Evolutionary conservation across 2,329 filamentous ascomycete species (phyloP).

Genomic region (Colletotrichum navitas): DNA sequence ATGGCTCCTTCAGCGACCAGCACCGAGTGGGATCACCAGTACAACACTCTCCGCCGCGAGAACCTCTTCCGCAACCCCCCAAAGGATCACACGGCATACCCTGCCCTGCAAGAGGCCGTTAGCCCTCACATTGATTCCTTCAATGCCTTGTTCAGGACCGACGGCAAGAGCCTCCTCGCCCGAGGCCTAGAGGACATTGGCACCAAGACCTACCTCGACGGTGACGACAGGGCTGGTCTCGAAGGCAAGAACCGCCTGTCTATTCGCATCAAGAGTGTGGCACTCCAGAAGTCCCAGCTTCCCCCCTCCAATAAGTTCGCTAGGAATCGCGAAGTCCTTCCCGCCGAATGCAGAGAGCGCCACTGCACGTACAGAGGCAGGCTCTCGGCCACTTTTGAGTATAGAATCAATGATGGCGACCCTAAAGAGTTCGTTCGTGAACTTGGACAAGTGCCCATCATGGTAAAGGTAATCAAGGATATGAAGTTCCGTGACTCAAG

Average conservation of each 20-base stretch:
- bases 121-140: constrained; percentile 95
- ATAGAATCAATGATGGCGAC: constrained; percentile 87
- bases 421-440: constrained; percentile 86
- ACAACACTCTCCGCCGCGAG: constrained; percentile 87
- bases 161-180: constrained; percentile 74
- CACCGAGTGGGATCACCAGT: constrained; percentile 86
- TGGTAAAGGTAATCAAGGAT: constrained; percentile 80
- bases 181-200: constrained; percentile 90
- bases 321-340: constrained; percentile 86
- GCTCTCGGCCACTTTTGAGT: constrained; percentile 86
- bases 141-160: constrained; percentile 85
- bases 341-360: constrained; percentile 93
- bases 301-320: constrained; percentile 87
- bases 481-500: neutral
- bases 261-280: constrained; percentile 84
- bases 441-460: constrained; percentile 89
- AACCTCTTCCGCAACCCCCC: constrained; percentile 91
- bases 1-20: constrained; percentile 72
- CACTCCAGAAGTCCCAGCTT: constrained; percentile 84
- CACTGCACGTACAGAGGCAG: constrained; percentile 92
- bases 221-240: constrained; percentile 72
- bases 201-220: constrained; percentile 87
- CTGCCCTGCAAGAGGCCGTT: constrained; percentile 86
- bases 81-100: constrained; percentile 88
- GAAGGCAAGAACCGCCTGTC: constrained; percentile 79